Percentiles rank a stretch among this genome's conserved stretches.
Conservation (phyloP, 257 asterid genomes). For the Nicotiana sylvestris region DNA sequence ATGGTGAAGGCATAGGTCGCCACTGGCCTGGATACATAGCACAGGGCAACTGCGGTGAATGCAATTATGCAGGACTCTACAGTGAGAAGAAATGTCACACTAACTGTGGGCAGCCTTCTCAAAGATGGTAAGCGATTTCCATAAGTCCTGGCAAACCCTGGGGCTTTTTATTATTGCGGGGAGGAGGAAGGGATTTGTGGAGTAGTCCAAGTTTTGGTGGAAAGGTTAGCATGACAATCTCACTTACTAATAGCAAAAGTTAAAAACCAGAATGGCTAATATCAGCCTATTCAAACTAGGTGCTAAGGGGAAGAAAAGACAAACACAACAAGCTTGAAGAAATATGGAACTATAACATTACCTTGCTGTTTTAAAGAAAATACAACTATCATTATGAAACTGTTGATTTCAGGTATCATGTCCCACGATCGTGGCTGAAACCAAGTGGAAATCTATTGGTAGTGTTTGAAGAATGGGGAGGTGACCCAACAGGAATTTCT, state of each 20-base stretch:
- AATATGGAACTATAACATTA: not conserved
- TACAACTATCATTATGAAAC: not conserved
- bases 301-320: not conserved
- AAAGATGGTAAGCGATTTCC: slow-evolving; percentile 14
- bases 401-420: slow-evolving; percentile 18
- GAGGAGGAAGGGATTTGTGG: no score
- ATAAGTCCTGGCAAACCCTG: not conserved
- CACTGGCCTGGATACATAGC: slow-evolving; percentile 14
- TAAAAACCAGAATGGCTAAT: not conserved
- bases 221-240: not conserved
- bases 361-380: not conserved
- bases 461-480: slow-evolving; percentile 26
- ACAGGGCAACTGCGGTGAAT: not conserved
- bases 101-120: slow-evolving; percentile 19
- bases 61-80: slow-evolving; percentile 9
- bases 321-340: not conserved
- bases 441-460: slow-evolving; percentile 24
- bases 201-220: not conserved
- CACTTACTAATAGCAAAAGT: not conserved
- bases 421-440: slow-evolving; percentile 26
- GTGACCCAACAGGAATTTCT: slow-evolving; percentile 16
- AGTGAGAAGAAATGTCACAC: slow-evolving; percentile 13
- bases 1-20: slow-evolving; percentile 12
- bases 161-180: not conserved
- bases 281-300: not conserved